phyloP scores from a whole-genome alignment of 129 eudicot genomes.

The Flaveria linearis region DNA sequence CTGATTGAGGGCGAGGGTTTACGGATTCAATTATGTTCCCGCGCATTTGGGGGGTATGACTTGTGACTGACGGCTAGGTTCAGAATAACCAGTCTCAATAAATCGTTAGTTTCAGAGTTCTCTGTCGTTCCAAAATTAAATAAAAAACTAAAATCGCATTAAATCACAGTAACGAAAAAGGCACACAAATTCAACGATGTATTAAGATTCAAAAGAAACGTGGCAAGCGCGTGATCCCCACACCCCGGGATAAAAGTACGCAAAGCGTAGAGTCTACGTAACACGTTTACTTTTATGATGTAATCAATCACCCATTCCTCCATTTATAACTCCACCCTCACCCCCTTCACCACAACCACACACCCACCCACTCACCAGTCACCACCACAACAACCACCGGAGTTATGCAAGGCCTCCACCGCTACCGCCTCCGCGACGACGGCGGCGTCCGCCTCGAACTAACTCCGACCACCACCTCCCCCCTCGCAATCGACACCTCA shows the following conservation, averaged over 20 bases:
- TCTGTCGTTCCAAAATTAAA: too few relatives aligned
- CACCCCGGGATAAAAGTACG: slow-evolving; percentile 10
- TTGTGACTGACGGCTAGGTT: too few relatives aligned
- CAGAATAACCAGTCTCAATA: too few relatives aligned
- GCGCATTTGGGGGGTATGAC: too few relatives aligned
- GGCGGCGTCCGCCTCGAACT: slow-evolving; percentile 80
- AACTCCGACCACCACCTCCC: slow-evolving; percentile 58
- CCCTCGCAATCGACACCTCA: slow-evolving; percentile 66
- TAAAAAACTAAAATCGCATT: too few relatives aligned
- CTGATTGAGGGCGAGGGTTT: too few relatives aligned
- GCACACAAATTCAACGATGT: too few relatives aligned
- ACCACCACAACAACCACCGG: background rate
- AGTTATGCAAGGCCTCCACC: slow-evolving; percentile 57
- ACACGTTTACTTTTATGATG: slow-evolving; percentile 41
- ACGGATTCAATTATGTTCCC: too few relatives aligned
- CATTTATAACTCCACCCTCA: slow-evolving; percentile 31
- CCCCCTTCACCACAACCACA: slow-evolving; percentile 33
- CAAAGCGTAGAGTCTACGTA: slow-evolving; percentile 44
- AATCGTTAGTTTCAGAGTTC: too few relatives aligned
- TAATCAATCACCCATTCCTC: slow-evolving; percentile 36
- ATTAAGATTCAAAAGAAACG: too few relatives aligned
- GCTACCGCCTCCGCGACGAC: slow-evolving; percentile 42
- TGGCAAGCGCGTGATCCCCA: slow-evolving; percentile 33
- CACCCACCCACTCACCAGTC: slow-evolving; percentile 15
- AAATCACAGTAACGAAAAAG: too few relatives aligned